These are phyloP conservation scores for Euptelea pleiosperma DNA, from an alignment of 164 flowering plant genomes.

Conservation along the genomic window DNA sequence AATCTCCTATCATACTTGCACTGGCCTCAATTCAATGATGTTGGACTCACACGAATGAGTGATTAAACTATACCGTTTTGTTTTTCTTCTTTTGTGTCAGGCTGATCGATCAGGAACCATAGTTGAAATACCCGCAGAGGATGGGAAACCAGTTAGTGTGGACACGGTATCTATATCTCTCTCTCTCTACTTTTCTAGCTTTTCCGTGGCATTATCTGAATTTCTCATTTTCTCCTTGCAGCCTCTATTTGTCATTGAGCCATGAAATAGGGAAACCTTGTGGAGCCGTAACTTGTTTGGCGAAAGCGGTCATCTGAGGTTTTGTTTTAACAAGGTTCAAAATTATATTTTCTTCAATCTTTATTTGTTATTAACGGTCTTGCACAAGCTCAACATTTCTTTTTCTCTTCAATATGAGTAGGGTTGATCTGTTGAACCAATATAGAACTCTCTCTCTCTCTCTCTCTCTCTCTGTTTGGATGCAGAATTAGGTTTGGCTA, in stretches of 20 bases:
- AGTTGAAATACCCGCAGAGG: constrained; percentile 45
- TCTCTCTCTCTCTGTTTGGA: no score
- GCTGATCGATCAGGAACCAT: constrained; percentile 66
- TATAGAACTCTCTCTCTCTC: no score
- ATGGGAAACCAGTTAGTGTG: constrained; percentile 63
- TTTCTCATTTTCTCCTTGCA: constrained; percentile 23
- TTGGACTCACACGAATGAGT: background rate
- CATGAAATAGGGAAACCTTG: constrained; percentile 23
- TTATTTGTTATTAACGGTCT: no score
- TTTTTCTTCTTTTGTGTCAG: constrained; percentile 24
- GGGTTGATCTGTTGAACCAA: background rate
- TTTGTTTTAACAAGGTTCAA: background rate
- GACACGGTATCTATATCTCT: constrained; percentile 39
- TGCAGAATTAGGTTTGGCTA: no score
- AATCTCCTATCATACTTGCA: no score
- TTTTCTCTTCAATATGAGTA: background rate
- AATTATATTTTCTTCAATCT: no score
- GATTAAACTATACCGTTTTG: background rate
- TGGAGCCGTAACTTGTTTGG: constrained; percentile 1
- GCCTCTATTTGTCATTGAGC: constrained; percentile 52
- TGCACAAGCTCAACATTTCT: no score
- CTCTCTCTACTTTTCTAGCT: constrained; percentile 5
- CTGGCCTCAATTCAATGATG: background rate
- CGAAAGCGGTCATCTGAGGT: background rate
- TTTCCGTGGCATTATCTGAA: background rate